Evolutionary conservation across 176 grass and related monocot species (phyloP), one percentile per base, ranked within the genome.

Genomic region (Aegilops speltoides): DNA sequence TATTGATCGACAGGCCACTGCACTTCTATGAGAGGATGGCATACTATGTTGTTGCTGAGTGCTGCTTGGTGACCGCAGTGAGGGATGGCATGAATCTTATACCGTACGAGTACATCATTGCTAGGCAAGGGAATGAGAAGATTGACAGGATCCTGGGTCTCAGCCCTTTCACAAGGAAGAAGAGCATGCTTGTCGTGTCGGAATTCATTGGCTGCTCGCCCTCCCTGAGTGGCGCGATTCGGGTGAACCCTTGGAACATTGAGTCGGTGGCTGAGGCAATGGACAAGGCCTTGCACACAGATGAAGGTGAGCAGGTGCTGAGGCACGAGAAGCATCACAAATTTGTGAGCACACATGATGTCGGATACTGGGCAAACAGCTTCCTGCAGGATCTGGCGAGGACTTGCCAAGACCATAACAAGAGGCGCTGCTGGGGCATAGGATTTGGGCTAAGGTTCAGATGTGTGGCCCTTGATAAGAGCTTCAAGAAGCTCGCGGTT

Each of bases 41-140:
- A 14, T 95, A 98, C 32, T 98, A 98, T 82, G 91, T 94, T 6
- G 89, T 93, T 1, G 93, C 96, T 0, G 96, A 95, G 52, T 98
- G 93, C 74, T 98, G 96, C n/a, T 79, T 98, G 83, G 93, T 98
- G 50, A 98, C 96, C 3, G 96, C 96, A 8, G 96, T 98, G 77
- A 89, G 96, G 31, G 96, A 98, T 86, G 96, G 96, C 29, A 98
- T 98, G 96, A 98, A 98, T 74, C 93, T 98, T 41, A 95, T 98
- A 56, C 96, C 96, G 0, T 98, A 98, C 1, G 96, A 98, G 87
- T 98, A 98, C 13, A 71, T 98, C 24, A 95, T 98, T 67, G 93
- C 96, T 22, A 86, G 96, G 24, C 89, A 98, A 40, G 96, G 96
- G 48, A 95, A 98, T 70, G 91, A 94, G 5, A 87, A 65, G 25